Evolutionary conservation across 129 eudicot genomes (phyloP).

Genomic region (Scalesia atractyloides): DNA sequence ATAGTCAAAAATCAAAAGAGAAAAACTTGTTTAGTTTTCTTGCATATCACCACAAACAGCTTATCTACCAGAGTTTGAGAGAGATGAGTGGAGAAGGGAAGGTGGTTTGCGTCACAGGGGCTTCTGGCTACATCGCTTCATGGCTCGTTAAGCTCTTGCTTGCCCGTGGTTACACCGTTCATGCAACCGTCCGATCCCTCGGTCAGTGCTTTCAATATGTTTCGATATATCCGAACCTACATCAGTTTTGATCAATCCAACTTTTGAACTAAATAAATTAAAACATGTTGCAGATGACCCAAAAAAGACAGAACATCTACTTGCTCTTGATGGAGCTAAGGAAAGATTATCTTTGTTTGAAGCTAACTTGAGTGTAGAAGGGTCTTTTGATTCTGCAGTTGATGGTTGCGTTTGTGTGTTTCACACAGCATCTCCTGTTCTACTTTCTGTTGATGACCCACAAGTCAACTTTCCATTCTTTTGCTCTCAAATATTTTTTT

Average conservation of each 20-base stretch:
- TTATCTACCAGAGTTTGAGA: background rate
- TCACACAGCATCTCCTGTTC: conserved; percentile 54
- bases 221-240: too few relatives aligned
- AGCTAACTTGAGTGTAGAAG: conserved; percentile 49
- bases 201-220: conserved; percentile 19
- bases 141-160: conserved; percentile 56
- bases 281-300: conserved; percentile 47
- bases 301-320: conserved; percentile 47
- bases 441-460: conserved; percentile 31
- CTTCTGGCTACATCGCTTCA: conserved; percentile 61
- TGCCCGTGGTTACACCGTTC: conserved; percentile 47
- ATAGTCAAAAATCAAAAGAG: too few relatives aligned
- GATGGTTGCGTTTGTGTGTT: conserved; percentile 48
- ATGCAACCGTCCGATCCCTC: conserved; percentile 48
- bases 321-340: conserved; percentile 55
- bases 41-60: too few relatives aligned
- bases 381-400: conserved; percentile 47
- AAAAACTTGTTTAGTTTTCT: too few relatives aligned
- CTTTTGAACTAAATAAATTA: background rate
- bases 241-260: background rate
- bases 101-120: conserved; percentile 60
- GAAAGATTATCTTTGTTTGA: conserved; percentile 49
- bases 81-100: conserved; percentile 43
- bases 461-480: conserved; percentile 22
- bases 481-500: background rate